Conservation (phyloP, 345 rosid species). For the Erucastrum elatum region DNA sequence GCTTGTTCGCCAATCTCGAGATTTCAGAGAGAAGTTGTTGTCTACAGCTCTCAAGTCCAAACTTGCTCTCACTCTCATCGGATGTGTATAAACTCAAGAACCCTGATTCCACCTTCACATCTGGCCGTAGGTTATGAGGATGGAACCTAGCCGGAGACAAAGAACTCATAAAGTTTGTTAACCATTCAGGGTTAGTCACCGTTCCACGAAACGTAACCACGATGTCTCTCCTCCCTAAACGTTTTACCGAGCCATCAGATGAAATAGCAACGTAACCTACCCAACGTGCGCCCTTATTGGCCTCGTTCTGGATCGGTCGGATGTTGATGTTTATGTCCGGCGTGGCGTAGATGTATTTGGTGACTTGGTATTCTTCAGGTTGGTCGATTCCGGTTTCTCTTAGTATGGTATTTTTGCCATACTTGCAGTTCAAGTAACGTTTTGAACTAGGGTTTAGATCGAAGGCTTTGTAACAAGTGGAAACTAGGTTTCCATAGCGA, state of each 20-base stretch:
- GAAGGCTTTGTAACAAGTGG: conserved; percentile 74
- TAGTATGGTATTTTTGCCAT: conserved; percentile 57
- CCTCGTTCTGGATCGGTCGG: conserved; percentile 50
- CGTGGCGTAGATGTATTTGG: conserved; percentile 86
- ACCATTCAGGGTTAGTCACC: conserved; percentile 71
- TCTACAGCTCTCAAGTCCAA: conserved; percentile 74
- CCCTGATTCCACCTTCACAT: conserved; percentile 81
- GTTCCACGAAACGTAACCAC: conserved; percentile 77
- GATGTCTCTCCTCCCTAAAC: conserved; percentile 75
- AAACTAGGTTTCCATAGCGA: conserved; percentile 67
- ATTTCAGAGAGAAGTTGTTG: conserved; percentile 80
- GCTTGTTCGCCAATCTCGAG: conserved; percentile 51
- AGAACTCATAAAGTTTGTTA: conserved; percentile 73
- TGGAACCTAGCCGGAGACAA: conserved; percentile 68
- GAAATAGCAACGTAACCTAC: conserved; percentile 75
- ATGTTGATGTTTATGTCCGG: conserved; percentile 53
- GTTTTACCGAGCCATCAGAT: conserved; percentile 44
- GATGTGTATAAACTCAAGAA: conserved; percentile 81
- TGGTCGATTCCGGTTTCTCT: conserved; percentile 49
- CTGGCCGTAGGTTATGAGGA: conserved; percentile 55
- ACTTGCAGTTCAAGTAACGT: conserved; percentile 75
- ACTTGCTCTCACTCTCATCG: conserved; percentile 53
- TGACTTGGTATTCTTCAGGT: conserved; percentile 60
- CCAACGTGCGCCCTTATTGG: conserved; percentile 58
- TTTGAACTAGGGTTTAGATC: conserved; percentile 65